Percentiles rank a stretch among this genome's conserved stretches.
Conservation (phyloP, 441 rosid species). For the Pelargonium myrrhifolium region DNA sequence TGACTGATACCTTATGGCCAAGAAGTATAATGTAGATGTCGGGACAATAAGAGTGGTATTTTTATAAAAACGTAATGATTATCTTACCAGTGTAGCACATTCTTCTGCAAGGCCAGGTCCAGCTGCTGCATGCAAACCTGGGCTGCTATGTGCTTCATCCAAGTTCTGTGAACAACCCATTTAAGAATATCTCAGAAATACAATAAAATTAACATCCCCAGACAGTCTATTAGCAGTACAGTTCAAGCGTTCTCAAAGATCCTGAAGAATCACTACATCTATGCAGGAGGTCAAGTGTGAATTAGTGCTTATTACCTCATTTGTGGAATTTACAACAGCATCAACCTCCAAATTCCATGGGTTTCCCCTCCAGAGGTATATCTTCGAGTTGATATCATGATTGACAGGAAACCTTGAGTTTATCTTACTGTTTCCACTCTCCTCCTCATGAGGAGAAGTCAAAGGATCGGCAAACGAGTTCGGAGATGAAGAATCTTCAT, state of each 20-base stretch:
- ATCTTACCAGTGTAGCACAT: conserved; percentile 75
- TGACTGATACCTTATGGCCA: background rate
- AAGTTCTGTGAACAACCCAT: conserved; percentile 53
- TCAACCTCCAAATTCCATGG: conserved; percentile 99
- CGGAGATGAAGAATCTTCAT: conserved; percentile 54
- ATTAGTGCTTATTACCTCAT: conserved; percentile 51
- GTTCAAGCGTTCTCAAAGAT: background rate
- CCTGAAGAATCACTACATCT: background rate
- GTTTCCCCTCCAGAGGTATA: conserved; percentile 92
- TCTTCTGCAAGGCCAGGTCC: conserved; percentile 98
- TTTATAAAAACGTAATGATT: conserved; percentile 1
- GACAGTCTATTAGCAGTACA: background rate
- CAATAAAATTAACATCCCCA: background rate
- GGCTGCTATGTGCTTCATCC: conserved; percentile 93
- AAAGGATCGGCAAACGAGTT: conserved; percentile 74
- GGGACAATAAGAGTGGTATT: too few relatives aligned
- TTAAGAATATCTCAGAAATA: conserved; percentile 16
- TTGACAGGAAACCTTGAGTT: conserved; percentile 81
- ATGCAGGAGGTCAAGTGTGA: background rate
- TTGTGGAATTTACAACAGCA: conserved; percentile 95
- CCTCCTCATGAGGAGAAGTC: conserved; percentile 51
- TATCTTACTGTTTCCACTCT: conserved; percentile 53
- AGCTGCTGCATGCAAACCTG: conserved; percentile 94
- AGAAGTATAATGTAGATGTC: background rate
- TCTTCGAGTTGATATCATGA: conserved; percentile 73